Conservation (phyloP, 139 green algal genomes). For the Picochlorum sp. region DNA sequence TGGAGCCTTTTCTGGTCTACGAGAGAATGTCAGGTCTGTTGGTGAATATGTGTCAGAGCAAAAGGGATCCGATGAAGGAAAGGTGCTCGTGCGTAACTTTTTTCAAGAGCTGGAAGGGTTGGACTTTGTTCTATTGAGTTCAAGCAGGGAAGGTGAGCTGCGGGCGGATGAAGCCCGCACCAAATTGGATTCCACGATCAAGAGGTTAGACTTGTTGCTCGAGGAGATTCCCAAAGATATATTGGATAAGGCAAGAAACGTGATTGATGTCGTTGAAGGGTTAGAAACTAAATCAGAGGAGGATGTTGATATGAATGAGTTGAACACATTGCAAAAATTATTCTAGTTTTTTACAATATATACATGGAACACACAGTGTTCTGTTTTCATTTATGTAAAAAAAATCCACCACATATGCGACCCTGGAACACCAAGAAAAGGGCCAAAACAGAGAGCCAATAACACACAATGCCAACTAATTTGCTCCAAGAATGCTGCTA, state of each 20-base stretch:
- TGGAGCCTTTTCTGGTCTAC: conserved; percentile 20
- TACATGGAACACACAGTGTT: background rate
- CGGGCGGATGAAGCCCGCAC: background rate
- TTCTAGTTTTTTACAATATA: background rate
- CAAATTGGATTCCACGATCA: conserved; percentile 4
- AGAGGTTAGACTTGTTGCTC: conserved; percentile 9
- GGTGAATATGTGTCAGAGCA: conserved; percentile 17
- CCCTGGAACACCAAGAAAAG: no score
- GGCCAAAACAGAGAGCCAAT: no score
- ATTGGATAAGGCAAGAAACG: background rate
- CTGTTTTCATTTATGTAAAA: background rate
- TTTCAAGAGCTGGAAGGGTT: conserved; percentile 17
- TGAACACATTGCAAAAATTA: background rate
- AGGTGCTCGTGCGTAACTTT: conserved; percentile 5
- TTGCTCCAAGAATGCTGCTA: no score
- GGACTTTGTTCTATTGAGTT: conserved; percentile 7
- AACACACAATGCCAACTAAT: no score
- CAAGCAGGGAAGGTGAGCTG: background rate
- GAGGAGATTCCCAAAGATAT: background rate
- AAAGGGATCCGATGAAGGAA: background rate
- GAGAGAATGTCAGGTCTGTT: conserved; percentile 11
- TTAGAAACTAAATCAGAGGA: background rate
- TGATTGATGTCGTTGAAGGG: background rate
- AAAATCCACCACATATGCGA: no score
- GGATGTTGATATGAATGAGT: background rate